Evolutionary conservation across 2,329 filamentous ascomycete species (phyloP).

Genomic region (Trichophyton equinum): DNA sequence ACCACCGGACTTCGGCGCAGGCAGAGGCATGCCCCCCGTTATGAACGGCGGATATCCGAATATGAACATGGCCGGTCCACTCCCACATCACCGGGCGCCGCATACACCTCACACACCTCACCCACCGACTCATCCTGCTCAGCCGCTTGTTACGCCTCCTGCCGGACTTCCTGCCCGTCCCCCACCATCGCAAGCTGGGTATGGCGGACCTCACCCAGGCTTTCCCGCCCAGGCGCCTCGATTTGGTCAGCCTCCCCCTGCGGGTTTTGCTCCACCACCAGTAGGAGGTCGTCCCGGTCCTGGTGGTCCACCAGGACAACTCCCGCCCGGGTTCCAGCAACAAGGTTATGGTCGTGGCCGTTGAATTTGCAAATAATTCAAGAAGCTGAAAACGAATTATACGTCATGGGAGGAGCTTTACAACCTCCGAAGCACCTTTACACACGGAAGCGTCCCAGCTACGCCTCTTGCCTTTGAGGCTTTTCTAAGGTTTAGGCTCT

Average conservation of each 20-base stretch:
- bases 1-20: constrained; percentile 23
- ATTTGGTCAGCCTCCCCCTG: constrained; percentile 34
- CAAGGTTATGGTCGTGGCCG: constrained; percentile 27
- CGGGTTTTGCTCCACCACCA: constrained; percentile 34
- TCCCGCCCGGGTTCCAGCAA: constrained; percentile 34
- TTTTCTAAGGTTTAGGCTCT: neutral
- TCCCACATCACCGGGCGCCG: constrained; percentile 37
- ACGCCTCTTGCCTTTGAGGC: neutral
- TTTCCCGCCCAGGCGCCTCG: constrained; percentile 27
- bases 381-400: too few relatives aligned
- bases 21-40: constrained; percentile 28
- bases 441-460: neutral
- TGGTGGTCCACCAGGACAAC: constrained; percentile 20
- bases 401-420: neutral
- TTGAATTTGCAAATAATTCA: constrained; percentile 16
- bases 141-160: constrained; percentile 34
- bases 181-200: constrained; percentile 55
- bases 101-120: constrained; percentile 27
- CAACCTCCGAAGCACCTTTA: neutral
- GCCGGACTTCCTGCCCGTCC: constrained; percentile 53
- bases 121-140: constrained; percentile 32
- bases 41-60: constrained; percentile 30
- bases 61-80: constrained; percentile 29
- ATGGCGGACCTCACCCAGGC: constrained; percentile 47
- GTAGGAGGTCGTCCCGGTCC: constrained; percentile 16